phyloP scores from a whole-genome alignment of 2,329 filamentous ascomycete genomes.

The Monosporascus ibericus region DNA sequence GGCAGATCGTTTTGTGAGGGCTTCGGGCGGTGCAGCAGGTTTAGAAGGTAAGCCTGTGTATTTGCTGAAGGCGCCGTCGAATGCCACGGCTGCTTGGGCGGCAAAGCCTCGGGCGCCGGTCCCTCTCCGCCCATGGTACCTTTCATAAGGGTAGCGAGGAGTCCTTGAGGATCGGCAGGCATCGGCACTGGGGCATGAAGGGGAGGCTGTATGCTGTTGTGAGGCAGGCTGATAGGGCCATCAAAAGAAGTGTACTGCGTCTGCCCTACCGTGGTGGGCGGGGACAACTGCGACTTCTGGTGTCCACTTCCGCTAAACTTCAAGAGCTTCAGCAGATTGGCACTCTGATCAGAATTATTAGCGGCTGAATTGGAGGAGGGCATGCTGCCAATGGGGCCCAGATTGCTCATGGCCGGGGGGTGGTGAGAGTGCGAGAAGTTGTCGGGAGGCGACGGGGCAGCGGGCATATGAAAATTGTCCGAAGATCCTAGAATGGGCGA shows the following conservation, averaged over 20 bases:
- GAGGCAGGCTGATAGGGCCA: conserved; percentile 8
- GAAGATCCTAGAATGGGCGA: conserved; percentile 20
- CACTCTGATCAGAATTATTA: conserved; percentile 38
- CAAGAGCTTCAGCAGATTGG: conserved; percentile 53
- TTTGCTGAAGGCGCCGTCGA: conserved; percentile 53
- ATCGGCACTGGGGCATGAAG: conserved; percentile 54
- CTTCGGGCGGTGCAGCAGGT: conserved; percentile 76
- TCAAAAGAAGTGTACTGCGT: conserved; percentile 17
- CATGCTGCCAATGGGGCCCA: conserved; percentile 46
- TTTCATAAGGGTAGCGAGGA: conserved; percentile 56
- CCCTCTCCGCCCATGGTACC: conserved; percentile 46
- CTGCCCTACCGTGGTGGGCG: conserved; percentile 18
- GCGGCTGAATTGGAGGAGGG: conserved; percentile 20
- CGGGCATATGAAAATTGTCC: conserved; percentile 32
- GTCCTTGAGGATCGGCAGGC: conserved; percentile 49
- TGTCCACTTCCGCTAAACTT: conserved; percentile 46
- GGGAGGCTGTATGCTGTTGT: conserved; percentile 27
- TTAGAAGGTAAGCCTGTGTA: conserved; percentile 79
- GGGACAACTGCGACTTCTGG: conserved; percentile 23
- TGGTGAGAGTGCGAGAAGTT: conserved; percentile 34
- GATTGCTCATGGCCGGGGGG: conserved; percentile 33
- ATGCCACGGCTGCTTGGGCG: conserved; percentile 32
- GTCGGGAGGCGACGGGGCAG: conserved; percentile 38
- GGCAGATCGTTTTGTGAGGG: conserved; percentile 51
- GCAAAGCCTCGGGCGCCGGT: conserved; percentile 28